These are phyloP conservation scores for Trichoderma pleuroti DNA, from an alignment of 2,329 filamentous ascomycete genomes.

Conservation along the genomic window DNA sequence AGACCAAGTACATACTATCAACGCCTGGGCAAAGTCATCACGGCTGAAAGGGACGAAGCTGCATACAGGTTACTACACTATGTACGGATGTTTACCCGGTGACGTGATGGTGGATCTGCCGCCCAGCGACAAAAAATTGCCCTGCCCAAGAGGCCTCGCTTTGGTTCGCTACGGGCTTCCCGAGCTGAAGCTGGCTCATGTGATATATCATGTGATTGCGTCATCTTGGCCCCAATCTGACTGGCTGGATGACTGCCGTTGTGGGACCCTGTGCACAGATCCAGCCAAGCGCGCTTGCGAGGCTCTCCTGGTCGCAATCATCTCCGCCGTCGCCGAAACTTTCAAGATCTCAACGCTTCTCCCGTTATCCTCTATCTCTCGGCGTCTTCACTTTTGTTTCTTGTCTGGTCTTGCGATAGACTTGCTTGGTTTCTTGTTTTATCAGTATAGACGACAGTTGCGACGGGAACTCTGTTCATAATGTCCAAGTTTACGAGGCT, in stretches of 20 bases:
- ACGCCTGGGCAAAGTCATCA: not conserved
- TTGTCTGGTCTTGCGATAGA: not conserved
- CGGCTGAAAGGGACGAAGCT: not conserved
- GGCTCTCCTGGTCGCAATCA: constrained; percentile 17
- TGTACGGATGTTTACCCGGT: not conserved
- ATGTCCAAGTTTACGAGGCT: constrained; percentile 39
- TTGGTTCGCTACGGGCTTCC: not conserved
- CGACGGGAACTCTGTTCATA: not conserved
- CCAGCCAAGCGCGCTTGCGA: constrained; percentile 6
- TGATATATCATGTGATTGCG: constrained; percentile 8
- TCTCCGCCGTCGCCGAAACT: constrained; percentile 19
- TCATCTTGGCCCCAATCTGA: not conserved
- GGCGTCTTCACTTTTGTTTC: not conserved
- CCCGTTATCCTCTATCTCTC: not conserved
- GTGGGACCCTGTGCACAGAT: not conserved
- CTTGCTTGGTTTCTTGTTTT: not conserved
- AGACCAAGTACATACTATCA: not conserved
- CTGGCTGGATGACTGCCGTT: not conserved
- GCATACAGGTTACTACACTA: not conserved
- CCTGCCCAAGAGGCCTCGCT: not conserved
- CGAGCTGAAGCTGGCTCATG: not conserved
- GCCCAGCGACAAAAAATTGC: not conserved
- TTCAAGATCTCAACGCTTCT: not conserved
- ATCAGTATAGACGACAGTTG: not conserved
- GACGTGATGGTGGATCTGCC: not conserved